Evolutionary conservation across 805 yeast species (phyloP).

Genomic region (Helenozyma rhizophorensis): DNA sequence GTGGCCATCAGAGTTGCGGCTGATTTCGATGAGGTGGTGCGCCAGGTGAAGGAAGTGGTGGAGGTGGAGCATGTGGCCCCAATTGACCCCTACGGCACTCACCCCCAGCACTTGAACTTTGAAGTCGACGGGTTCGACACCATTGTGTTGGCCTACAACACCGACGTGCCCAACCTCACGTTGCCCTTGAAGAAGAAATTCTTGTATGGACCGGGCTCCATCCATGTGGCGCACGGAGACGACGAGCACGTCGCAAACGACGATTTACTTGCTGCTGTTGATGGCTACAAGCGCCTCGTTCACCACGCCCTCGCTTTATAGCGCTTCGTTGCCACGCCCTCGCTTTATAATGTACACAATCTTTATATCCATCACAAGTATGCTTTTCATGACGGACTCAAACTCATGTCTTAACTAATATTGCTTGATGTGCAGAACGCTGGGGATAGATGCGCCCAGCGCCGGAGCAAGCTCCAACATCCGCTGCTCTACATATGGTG

Average conservation of each 20-base stretch:
- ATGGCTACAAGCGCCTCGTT: slow-evolving; percentile 47
- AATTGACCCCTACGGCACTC: slow-evolving; percentile 16
- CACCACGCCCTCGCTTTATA: slow-evolving; percentile 12
- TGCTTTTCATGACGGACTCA: slow-evolving; percentile 36
- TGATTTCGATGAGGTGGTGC: slow-evolving; percentile 34
- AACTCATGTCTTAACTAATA: slow-evolving; percentile 39
- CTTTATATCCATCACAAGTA: slow-evolving; percentile 42
- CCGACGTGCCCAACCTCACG: slow-evolving; percentile 33
- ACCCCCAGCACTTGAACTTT: slow-evolving; percentile 46
- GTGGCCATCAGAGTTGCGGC: slow-evolving; percentile 53
- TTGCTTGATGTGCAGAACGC: slow-evolving; percentile 28
- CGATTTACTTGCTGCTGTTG: slow-evolving; percentile 48
- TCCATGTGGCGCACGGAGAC: slow-evolving; percentile 56
- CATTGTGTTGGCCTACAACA: slow-evolving; percentile 45
- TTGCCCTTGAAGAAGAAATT: slow-evolving; percentile 33
- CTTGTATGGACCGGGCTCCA: slow-evolving; percentile 65
- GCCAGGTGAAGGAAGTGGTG: slow-evolving; percentile 31
- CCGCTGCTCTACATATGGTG: slow-evolving; percentile 4
- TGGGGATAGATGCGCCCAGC: slow-evolving; percentile 4
- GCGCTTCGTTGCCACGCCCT: not conserved
- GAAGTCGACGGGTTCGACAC: slow-evolving; percentile 64
- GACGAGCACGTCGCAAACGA: slow-evolving; percentile 47
- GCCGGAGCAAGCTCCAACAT: slow-evolving; percentile 12
- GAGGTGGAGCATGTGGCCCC: slow-evolving; percentile 21
- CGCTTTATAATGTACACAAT: slow-evolving; percentile 33